Conservation (phyloP, 345 rosid genomes). For the Gossypioides kirkii region DNA sequence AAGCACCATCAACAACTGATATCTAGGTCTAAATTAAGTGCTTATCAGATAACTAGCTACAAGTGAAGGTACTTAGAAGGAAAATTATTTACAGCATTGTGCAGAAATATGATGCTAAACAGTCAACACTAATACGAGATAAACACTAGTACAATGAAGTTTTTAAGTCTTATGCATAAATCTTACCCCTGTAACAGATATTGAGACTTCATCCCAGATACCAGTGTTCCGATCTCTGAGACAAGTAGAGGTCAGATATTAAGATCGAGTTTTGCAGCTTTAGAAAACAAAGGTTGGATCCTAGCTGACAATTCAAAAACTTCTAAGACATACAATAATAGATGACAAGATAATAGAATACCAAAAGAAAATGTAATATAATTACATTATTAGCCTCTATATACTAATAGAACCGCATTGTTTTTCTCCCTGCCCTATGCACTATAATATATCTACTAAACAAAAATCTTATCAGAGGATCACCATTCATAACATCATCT, state of each 20-base stretch:
- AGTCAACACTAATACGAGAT: background rate
- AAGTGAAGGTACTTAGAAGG: background rate
- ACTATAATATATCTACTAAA: background rate
- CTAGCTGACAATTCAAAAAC: background rate
- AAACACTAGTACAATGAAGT: slow-evolving; percentile 2
- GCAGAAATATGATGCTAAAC: background rate
- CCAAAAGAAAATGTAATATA: background rate
- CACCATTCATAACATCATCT: background rate
- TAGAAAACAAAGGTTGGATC: background rate
- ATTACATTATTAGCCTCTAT: background rate
- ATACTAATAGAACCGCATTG: background rate
- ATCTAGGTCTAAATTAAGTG: background rate
- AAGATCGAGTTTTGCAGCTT: slow-evolving; percentile 9
- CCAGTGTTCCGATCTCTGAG: slow-evolving; percentile 98
- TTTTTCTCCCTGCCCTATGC: background rate
- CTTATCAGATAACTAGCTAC: background rate
- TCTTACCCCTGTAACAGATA: slow-evolving; percentile 87
- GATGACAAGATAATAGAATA: background rate
- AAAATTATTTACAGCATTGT: background rate
- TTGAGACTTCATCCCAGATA: slow-evolving; percentile 97
- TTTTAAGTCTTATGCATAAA: slow-evolving; percentile 2
- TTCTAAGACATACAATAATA: background rate
- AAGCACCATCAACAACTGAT: background rate
- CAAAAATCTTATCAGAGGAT: background rate
- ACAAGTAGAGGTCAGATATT: slow-evolving; percentile 5